These are phyloP conservation scores for Rhizoclosmatium sp. DNA, from an alignment of 192 early-diverging fungal genomes.

Conservation along the genomic window DNA sequence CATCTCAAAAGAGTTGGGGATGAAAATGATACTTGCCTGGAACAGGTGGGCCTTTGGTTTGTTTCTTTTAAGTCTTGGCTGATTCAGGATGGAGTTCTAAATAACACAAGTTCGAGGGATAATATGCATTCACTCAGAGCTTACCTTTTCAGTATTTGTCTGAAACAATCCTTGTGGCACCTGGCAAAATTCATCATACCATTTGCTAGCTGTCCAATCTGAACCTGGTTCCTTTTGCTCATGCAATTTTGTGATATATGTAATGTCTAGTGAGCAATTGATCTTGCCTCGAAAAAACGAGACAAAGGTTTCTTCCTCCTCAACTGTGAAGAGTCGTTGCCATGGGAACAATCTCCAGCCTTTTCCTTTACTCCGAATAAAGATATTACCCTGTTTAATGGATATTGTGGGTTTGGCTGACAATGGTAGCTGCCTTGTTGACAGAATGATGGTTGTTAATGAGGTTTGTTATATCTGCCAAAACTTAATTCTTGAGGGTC, in stretches of 20 bases:
- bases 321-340: not conserved
- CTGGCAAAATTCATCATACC: not conserved
- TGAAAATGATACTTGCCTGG: no score
- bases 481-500: not conserved
- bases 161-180: not conserved
- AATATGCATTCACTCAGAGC: no score
- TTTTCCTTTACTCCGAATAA: not conserved
- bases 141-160: not conserved
- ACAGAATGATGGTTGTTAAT: not conserved
- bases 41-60: no score
- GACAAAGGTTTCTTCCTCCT: not conserved
- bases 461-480: conserved; percentile 1
- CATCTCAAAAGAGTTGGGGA: no score
- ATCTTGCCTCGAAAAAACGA: not conserved
- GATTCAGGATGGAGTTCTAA: no score
- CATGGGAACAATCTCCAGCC: not conserved
- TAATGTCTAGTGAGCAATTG: not conserved
- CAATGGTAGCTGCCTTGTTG: not conserved
- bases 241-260: not conserved
- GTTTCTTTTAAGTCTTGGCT: no score
- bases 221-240: not conserved
- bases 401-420: not conserved
- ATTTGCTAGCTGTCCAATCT: not conserved
- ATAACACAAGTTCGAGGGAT: no score
- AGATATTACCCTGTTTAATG: not conserved